Evolutionary conservation across 352 stramenopile genomes (phyloP), one percentile per base, ranked within the genome.

Genomic region (Phytophthora brassicae): DNA sequence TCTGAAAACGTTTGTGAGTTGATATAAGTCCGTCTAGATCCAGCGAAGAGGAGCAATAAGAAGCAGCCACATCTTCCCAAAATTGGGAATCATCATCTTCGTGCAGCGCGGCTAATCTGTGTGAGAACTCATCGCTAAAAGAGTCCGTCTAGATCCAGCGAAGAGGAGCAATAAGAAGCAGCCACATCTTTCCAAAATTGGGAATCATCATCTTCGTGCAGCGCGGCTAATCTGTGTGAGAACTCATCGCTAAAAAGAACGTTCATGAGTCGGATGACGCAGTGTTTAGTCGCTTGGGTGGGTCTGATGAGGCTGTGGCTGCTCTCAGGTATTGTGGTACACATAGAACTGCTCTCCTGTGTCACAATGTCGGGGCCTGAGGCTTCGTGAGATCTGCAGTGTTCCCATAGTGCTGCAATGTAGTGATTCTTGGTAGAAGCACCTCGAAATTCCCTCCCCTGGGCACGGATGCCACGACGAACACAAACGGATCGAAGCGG

Each of bases 401-500:
- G 20, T 19, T 51, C 44, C 44, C 44, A 36, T 7, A 51, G 14
- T 12, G 44, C 44, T 36, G 24, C 44, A 24, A 51, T 51, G 44
- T 51, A 51, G 16, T 28, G 11, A 17, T 36, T 29, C 44, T 51
- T 51, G 44, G 44, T 51, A 24, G 44, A 28, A 16, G 44, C 22
- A n/a, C 24, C 44, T 51, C 23, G 11, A 14, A 51, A 51, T 16
- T 39, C 44, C 39, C 24, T 45, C n/a, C 39, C 39, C 39, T 45
- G 39, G 16, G 39, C 39, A 3, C 39, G 39, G 17, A 45, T 45
- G 39, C 39, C 39, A 19, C 39, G 39, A 6, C 39, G 39, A 19
- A 45, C 12, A 12, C 39, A 45, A 45, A 45, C 39, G 39, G 39
- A 45, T 26, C 39, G 39, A 45, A 45, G 39, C 39, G 39, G 39